Evolutionary conservation across 345 rosid genomes (phyloP).

Genomic region (Brassica carinata): DNA sequence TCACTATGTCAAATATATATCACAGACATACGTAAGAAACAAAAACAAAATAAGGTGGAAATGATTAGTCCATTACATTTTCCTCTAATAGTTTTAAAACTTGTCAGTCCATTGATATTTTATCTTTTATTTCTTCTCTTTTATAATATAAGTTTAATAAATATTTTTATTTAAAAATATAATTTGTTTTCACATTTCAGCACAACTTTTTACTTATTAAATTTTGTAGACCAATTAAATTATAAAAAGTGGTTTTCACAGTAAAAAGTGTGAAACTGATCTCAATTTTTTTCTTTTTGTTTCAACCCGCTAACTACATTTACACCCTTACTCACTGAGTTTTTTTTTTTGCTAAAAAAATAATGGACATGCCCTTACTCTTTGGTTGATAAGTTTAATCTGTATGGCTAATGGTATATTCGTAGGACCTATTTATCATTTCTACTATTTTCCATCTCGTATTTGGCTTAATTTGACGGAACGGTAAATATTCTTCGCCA

Average conservation of each 20-base stretch:
- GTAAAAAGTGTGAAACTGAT: neutral
- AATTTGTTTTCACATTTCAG: neutral
- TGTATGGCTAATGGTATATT: neutral
- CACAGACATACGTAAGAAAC: neutral
- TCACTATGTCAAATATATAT: no score
- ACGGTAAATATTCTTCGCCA: neutral
- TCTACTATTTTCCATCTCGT: neutral
- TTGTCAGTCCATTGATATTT: neutral
- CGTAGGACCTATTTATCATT: neutral
- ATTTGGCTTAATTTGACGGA: neutral
- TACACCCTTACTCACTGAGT: neutral
- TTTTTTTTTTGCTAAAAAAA: no score
- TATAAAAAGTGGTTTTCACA: neutral
- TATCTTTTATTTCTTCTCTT: neutral
- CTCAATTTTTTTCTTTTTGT: neutral
- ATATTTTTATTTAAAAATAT: no score
- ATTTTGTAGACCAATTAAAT: neutral
- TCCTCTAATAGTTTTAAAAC: neutral
- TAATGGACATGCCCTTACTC: neutral
- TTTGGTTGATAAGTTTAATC: neutral
- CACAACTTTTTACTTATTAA: neutral
- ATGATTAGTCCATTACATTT: neutral
- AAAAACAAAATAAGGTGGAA: neutral
- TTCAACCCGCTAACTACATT: neutral
- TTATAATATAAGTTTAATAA: no score